Percentiles rank a stretch among this genome's conserved stretches.
Evolutionary conservation across 2,329 filamentous ascomycete species (phyloP).

Genomic region (Microcyclospora pomicola): DNA sequence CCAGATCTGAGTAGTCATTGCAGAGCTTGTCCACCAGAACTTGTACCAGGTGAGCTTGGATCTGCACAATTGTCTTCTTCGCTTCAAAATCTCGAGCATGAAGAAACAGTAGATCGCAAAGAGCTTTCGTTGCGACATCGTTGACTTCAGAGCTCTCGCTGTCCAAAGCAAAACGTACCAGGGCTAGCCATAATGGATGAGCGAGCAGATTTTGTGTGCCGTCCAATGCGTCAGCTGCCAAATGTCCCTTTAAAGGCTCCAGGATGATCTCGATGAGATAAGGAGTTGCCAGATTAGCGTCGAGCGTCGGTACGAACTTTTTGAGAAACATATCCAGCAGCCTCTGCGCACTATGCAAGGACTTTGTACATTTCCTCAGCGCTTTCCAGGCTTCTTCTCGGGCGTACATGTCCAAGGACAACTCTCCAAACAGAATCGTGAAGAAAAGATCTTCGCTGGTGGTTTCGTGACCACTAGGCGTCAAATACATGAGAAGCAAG

Average conservation of each 20-base stretch:
- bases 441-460: slow-evolving; percentile 50
- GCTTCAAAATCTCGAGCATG: not conserved
- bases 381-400: slow-evolving; percentile 57
- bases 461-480: not conserved
- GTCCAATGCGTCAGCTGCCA: not conserved
- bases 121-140: not conserved
- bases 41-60: slow-evolving; percentile 1
- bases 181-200: slow-evolving; percentile 4
- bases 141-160: not conserved
- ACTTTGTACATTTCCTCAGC: slow-evolving; percentile 33
- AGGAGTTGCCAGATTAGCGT: not conserved
- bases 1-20: not conserved
- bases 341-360: slow-evolving; percentile 21
- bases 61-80: not conserved
- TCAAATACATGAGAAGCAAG: not conserved
- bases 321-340: not conserved
- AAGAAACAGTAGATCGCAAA: slow-evolving; percentile 5
- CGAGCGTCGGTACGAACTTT: not conserved
- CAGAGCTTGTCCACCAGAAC: slow-evolving; percentile 1
- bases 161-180: slow-evolving; percentile 5
- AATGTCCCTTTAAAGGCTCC: not conserved
- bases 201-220: not conserved
- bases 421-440: slow-evolving; percentile 55
- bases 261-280: not conserved
- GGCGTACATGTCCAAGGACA: slow-evolving; percentile 45